phyloP scores from a whole-genome alignment of 2,329 filamentous ascomycete species.

The Fonsecaea nubica region DNA sequence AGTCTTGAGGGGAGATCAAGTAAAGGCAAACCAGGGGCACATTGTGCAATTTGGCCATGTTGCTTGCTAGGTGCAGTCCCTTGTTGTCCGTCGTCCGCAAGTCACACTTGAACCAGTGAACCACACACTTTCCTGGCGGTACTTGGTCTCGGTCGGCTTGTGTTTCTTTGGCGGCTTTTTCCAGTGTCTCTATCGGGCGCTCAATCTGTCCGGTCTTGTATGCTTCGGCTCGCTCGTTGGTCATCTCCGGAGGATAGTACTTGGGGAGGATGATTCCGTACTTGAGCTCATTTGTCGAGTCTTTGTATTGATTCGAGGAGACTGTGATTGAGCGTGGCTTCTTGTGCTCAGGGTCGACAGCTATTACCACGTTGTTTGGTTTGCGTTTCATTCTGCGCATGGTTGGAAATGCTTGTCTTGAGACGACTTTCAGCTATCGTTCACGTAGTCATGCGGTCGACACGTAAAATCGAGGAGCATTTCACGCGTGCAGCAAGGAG shows the following conservation, averaged over 20 bases:
- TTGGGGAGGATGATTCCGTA: slow-evolving; percentile 72
- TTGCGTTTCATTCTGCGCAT: slow-evolving; percentile 28
- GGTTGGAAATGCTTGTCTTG: neutral
- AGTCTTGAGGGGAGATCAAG: slow-evolving; percentile 81
- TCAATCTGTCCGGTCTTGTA: slow-evolving; percentile 74
- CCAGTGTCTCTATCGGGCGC: slow-evolving; percentile 74
- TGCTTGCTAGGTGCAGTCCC: slow-evolving; percentile 69
- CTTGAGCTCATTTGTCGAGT: slow-evolving; percentile 45
- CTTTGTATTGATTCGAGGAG: slow-evolving; percentile 28
- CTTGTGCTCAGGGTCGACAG: slow-evolving; percentile 10
- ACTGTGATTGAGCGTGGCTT: neutral
- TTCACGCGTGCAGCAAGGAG: neutral
- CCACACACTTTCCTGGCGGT: slow-evolving; percentile 65
- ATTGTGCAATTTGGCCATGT: slow-evolving; percentile 69
- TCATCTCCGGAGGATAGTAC: slow-evolving; percentile 88
- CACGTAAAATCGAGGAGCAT: neutral
- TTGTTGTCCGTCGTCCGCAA: slow-evolving; percentile 77
- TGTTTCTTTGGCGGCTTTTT: slow-evolving; percentile 68
- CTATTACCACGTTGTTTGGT: neutral
- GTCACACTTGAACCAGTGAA: slow-evolving; percentile 93
- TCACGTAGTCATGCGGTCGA: neutral
- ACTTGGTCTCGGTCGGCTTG: slow-evolving; percentile 60
- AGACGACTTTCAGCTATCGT: neutral
- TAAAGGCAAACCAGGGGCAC: slow-evolving; percentile 79
- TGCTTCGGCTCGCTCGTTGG: slow-evolving; percentile 74